A percentile compares a stretch with the other conserved stretches of the same genome.
These are phyloP conservation scores for Byssoonygena ceratinophila DNA, from an alignment of 2,329 filamentous ascomycete species.

Conservation along the genomic window DNA sequence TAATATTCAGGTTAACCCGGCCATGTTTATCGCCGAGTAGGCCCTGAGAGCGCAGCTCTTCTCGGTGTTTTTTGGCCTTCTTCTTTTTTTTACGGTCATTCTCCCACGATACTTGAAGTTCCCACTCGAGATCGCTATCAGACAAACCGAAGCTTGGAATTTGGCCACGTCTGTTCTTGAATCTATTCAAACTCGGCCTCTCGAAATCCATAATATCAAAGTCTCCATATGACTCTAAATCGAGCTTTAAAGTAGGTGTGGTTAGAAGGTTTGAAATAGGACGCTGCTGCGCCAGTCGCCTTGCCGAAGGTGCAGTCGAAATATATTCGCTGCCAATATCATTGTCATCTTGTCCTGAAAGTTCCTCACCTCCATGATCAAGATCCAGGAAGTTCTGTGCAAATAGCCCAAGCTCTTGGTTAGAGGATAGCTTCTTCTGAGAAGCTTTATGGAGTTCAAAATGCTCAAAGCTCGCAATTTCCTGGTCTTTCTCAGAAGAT, in stretches of 20 bases:
- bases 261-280: neutral
- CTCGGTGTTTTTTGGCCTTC: slow-evolving; percentile 57
- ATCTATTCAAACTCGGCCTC: slow-evolving; percentile 55
- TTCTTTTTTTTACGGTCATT: slow-evolving; percentile 64
- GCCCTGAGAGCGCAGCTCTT: slow-evolving; percentile 56
- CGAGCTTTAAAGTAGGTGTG: slow-evolving; percentile 31
- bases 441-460: neutral
- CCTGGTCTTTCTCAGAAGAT: neutral
- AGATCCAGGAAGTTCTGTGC: neutral
- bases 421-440: neutral
- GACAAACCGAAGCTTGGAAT: slow-evolving; percentile 47
- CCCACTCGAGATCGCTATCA: slow-evolving; percentile 56
- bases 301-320: neutral
- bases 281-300: neutral
- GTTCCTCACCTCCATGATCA: neutral
- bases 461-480: neutral
- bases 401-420: neutral
- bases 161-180: slow-evolving; percentile 52
- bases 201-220: slow-evolving; percentile 82
- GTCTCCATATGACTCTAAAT: slow-evolving; percentile 53
- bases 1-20: slow-evolving; percentile 53
- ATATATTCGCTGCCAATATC: neutral
- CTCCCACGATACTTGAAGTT: slow-evolving; percentile 50
- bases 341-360: neutral
- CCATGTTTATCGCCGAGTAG: slow-evolving; percentile 49